Percentiles rank a stretch among this genome's conserved stretches.
Conservation (phyloP, 2,329 filamentous ascomycete genomes). For the Ilyonectria sp. region DNA sequence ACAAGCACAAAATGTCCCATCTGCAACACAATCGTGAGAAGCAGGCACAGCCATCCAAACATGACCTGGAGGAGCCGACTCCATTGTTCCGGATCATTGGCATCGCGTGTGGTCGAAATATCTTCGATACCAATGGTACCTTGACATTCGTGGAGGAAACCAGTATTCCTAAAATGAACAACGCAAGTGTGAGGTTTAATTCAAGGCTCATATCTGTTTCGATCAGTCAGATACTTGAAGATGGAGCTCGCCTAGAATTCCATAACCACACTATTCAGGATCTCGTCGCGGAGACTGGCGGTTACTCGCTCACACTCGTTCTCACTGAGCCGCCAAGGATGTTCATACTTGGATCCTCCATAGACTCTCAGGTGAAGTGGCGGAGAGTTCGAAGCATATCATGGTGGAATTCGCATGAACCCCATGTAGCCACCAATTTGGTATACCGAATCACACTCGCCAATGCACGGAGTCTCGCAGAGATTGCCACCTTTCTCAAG, state of each 20-base stretch:
- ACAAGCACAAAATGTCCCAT: conserved; percentile 45
- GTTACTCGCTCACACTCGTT: conserved; percentile 63
- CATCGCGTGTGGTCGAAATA: conserved; percentile 65
- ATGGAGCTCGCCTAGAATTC: conserved; percentile 59
- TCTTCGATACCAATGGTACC: conserved; percentile 52
- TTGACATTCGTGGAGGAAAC: conserved; percentile 63
- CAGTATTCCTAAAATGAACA: conserved; percentile 35
- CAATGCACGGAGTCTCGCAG: not conserved
- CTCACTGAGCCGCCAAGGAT: conserved; percentile 67
- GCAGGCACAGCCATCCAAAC: conserved; percentile 21
- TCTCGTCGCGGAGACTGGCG: conserved; percentile 55
- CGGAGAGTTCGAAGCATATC: conserved; percentile 51
- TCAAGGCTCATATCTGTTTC: conserved; percentile 59
- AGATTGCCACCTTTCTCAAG: conserved; percentile 40
- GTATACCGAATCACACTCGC: conserved; percentile 58
- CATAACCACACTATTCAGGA: conserved; percentile 65
- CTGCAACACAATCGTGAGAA: conserved; percentile 48
- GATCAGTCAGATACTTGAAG: conserved; percentile 34
- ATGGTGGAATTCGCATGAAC: conserved; percentile 23
- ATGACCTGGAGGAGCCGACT: conserved; percentile 40
- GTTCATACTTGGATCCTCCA: conserved; percentile 51
- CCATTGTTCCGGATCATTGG: conserved; percentile 35
- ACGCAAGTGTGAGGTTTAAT: conserved; percentile 59
- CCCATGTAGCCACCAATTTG: conserved; percentile 56
- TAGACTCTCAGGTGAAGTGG: conserved; percentile 35